Evolutionary conservation across 768 basidiomycete species (phyloP).

Genomic region (Boletales sp.): DNA sequence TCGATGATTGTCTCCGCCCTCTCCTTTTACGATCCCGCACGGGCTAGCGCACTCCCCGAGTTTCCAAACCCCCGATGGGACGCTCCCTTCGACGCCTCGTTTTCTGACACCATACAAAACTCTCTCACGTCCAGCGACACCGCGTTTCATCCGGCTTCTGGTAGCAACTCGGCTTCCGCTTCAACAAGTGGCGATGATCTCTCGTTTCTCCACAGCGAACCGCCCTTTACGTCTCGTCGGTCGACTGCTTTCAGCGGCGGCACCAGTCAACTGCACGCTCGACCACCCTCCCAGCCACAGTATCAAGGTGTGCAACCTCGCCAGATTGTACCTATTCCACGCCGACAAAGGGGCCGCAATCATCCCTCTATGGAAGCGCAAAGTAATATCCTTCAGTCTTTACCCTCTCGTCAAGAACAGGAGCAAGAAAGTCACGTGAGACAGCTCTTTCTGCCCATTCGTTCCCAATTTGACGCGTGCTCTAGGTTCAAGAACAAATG

Average conservation of each 20-base stretch:
- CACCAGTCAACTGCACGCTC: background rate
- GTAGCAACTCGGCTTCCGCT: background rate
- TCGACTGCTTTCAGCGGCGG: background rate
- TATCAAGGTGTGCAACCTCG: conserved; percentile 6
- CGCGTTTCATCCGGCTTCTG: background rate
- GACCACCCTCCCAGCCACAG: background rate
- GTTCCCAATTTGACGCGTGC: background rate
- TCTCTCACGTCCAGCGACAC: background rate
- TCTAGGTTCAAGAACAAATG: conserved; percentile 1
- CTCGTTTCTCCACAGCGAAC: background rate
- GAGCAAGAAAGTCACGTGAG: conserved; percentile 10
- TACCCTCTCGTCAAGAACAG: background rate
- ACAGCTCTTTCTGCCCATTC: background rate
- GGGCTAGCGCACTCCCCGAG: conserved; percentile 30
- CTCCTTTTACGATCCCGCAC: conserved; percentile 51
- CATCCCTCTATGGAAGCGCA: background rate
- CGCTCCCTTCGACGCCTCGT: conserved; percentile 11
- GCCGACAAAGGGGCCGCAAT: background rate
- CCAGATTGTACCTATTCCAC: conserved; percentile 11
- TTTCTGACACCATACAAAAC: conserved; percentile 1
- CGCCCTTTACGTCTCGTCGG: background rate
- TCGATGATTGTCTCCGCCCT: conserved; percentile 54
- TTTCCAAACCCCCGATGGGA: conserved; percentile 40
- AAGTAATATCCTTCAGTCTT: background rate
- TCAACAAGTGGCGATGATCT: background rate